phyloP scores from a whole-genome alignment of 2,329 filamentous ascomycete genomes.

The Plectosphaerella cucumerina region DNA sequence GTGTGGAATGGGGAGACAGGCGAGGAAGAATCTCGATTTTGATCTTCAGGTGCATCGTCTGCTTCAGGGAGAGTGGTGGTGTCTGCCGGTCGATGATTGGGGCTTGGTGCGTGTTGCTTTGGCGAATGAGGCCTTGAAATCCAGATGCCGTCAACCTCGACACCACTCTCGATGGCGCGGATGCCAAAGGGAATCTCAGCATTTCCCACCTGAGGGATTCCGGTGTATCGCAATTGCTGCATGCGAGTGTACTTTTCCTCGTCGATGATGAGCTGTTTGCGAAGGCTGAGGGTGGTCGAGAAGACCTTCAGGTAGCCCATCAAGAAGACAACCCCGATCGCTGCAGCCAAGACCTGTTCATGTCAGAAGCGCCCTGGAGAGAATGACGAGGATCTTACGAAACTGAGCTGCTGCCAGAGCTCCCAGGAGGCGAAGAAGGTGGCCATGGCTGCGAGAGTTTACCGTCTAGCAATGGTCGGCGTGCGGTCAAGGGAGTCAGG shows the following conservation, averaged over 20 bases:
- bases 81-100: too few species aligned
- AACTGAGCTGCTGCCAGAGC: constrained; percentile 86
- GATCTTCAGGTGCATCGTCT: too few species aligned
- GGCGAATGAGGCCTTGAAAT: constrained; percentile 44
- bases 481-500: too few species aligned
- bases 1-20: too few species aligned
- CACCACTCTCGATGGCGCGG: constrained; percentile 75
- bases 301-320: constrained; percentile 65
- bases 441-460: constrained; percentile 17
- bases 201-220: constrained; percentile 37
- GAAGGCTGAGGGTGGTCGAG: constrained; percentile 51
- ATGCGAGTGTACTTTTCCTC: constrained; percentile 57
- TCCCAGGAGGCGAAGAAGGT: constrained; percentile 67
- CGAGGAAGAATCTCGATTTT: too few species aligned
- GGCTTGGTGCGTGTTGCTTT: too few species aligned
- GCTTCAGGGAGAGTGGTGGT: too few species aligned
- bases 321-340: constrained; percentile 66
- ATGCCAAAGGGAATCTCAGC: constrained; percentile 73
- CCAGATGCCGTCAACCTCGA: constrained; percentile 84
- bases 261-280: constrained; percentile 59
- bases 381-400: constrained; percentile 55
- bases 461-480: too few species aligned
- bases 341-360: constrained; percentile 64
- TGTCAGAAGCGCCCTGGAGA: background rate
- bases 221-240: constrained; percentile 51